A percentile compares a stretch with the other conserved stretches of the same genome.
Conservation (phyloP, 164 flowering plant species). For the Aristolochia californica region DNA sequence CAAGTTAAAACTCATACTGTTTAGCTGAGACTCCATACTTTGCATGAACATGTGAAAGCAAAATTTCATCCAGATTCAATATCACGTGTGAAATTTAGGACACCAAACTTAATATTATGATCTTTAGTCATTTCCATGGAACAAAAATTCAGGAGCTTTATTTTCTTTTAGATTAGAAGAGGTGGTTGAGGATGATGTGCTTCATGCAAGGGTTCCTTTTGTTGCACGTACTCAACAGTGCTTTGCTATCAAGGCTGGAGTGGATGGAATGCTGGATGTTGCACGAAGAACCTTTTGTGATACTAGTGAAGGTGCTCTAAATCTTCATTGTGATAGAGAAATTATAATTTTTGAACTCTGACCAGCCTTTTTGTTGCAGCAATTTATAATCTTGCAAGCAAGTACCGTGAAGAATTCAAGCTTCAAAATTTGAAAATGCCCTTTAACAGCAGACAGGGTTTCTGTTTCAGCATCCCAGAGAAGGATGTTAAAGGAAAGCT, state of each 20-base stretch:
- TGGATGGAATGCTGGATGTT: conserved; percentile 92
- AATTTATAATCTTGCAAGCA: conserved; percentile 84
- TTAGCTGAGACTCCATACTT: too few relatives aligned
- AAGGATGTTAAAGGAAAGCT: conserved; percentile 84
- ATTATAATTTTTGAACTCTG: conserved; percentile 6
- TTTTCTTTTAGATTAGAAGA: conserved; percentile 60
- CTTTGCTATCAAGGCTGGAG: conserved; percentile 98
- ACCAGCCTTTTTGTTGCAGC: conserved; percentile 40
- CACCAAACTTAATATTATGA: too few relatives aligned
- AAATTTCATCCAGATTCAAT: too few relatives aligned
- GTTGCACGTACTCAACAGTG: conserved; percentile 98
- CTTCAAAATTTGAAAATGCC: conserved; percentile 88
- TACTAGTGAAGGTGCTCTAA: conserved; percentile 80
- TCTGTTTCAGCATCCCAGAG: conserved; percentile 83
- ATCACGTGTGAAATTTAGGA: too few relatives aligned
- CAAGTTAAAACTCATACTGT: too few relatives aligned
- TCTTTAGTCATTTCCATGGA: too few relatives aligned
- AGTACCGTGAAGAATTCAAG: conserved; percentile 80
- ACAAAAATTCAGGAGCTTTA: too few relatives aligned
- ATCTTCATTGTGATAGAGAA: conserved; percentile 1
- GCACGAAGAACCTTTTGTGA: conserved; percentile 94
- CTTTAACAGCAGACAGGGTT: conserved; percentile 90
- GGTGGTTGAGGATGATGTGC: conserved; percentile 90
- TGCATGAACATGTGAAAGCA: too few relatives aligned
- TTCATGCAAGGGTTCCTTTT: conserved; percentile 92